Evolutionary conservation across 768 basidiomycete genomes (phyloP).

Genomic region (Trametes cingulata): DNA sequence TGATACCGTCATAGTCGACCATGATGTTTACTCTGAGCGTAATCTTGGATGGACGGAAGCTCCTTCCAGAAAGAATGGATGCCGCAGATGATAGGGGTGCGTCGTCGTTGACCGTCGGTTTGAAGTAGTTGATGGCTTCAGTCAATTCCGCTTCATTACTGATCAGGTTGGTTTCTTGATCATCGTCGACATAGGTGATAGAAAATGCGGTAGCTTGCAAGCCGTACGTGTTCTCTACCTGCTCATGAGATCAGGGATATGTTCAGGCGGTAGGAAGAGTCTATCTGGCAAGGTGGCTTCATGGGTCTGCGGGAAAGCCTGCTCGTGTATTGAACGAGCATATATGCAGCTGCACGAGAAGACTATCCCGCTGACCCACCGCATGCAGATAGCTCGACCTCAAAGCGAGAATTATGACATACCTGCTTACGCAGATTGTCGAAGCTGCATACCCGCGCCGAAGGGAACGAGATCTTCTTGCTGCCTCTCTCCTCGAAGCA

Average conservation of each 20-base stretch:
- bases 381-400: not conserved
- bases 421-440: conserved; percentile 75
- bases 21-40: conserved; percentile 74
- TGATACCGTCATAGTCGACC: conserved; percentile 90
- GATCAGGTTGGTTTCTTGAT: conserved; percentile 75
- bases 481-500: conserved; percentile 64
- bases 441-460: conserved; percentile 78
- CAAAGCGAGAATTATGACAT: conserved; percentile 25
- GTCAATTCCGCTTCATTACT: conserved; percentile 71
- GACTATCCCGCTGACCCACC: too few species aligned
- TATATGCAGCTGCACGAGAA: too few species aligned
- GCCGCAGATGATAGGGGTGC: conserved; percentile 68
- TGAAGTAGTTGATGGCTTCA: conserved; percentile 86
- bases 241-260: not conserved
- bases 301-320: too few species aligned
- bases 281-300: too few species aligned
- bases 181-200: conserved; percentile 87
- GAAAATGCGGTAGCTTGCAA: conserved; percentile 68
- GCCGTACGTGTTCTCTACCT: conserved; percentile 88
- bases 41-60: conserved; percentile 68
- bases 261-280: too few species aligned
- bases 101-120: conserved; percentile 69
- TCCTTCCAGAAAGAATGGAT: conserved; percentile 67
- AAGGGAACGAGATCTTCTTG: conserved; percentile 78
- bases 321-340: too few species aligned